Evolutionary conservation across 192 early-diverging fungal species (phyloP).

Genomic region (Glomus cerebriforme): DNA sequence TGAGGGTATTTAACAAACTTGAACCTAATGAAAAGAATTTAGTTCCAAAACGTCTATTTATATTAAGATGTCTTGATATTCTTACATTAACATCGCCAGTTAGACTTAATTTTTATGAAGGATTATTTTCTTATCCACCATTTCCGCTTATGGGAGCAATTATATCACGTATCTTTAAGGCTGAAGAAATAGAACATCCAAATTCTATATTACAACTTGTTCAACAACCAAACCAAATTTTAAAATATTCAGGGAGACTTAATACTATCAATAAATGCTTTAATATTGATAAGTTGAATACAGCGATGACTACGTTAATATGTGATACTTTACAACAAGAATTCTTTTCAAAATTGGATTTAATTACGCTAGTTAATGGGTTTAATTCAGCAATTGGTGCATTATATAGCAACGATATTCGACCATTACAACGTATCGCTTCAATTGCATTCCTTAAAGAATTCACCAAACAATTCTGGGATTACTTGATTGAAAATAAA

Average conservation of each 20-base stretch:
- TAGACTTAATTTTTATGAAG: slow-evolving; percentile 1
- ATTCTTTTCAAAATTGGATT: slow-evolving; percentile 15
- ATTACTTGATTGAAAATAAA: not conserved
- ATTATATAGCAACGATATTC: not conserved
- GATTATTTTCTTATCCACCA: slow-evolving; percentile 1
- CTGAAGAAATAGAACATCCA: not conserved
- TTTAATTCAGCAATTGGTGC: not conserved
- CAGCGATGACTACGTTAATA: not conserved
- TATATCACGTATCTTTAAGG: not conserved
- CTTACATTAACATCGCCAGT: slow-evolving; percentile 7
- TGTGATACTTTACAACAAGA: slow-evolving; percentile 29
- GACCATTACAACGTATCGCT: slow-evolving; percentile 16
- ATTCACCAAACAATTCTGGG: slow-evolving; percentile 22
- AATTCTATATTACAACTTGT: not conserved
- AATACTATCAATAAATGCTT: slow-evolving; percentile 10
- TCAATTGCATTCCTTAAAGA: slow-evolving; percentile 28
- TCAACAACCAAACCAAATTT: not conserved
- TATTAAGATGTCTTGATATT: slow-evolving; percentile 8
- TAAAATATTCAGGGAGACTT: not conserved
- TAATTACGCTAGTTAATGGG: not conserved
- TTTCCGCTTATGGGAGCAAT: slow-evolving; percentile 22
- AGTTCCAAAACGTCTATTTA: slow-evolving; percentile 6
- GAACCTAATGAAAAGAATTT: not conserved
- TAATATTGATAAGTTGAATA: not conserved
- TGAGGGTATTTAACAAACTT: slow-evolving; percentile 10